Base-by-base conservation (phyloP, 805 yeast species). In the Cyberlindnera suaveolens region DNA sequence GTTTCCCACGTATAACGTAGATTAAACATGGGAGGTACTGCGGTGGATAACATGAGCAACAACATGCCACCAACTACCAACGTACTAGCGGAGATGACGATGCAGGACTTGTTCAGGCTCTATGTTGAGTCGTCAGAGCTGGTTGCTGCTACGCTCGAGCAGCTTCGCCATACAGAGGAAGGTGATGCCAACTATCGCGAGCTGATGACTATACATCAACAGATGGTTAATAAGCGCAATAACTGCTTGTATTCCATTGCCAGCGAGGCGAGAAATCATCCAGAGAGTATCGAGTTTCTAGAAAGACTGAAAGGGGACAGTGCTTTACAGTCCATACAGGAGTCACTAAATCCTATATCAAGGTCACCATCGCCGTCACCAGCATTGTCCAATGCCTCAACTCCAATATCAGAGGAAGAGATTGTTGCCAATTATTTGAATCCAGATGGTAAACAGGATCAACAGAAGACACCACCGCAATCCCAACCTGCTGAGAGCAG, bases 21-120 rank as follows among this genome's bases (percentile, higher is more conserved):
- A 20, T 20, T 20, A 20, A 20, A 20, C 23, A 20, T 20, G 23
- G 23, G 23, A 20, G 23, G 8, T 5, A 20, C 23, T 20, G 23
- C 23, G 23, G 23, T 20, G 23, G 23, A 20, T 20, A 20, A 7
- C 23, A 6, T 20, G 23, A 20, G 23, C 23, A 7, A 20, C 18
- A 17, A 20, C 18, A 17, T 17, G 23, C 23, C 23, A 20, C 6
- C 23, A 20, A 20, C 6, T 20, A 7, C 32, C 32, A 30, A 30
- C 32, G 15, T n/a, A 11, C 6, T 14, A 14, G 13, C 37, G 10
- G 27, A 34, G 17, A 33, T 35, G 34, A 37, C 34, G 8, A 30
- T 37, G 34, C 34, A 38, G 36, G 41, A 38, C 11, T 32, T 38
- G 23, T 38, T 38, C 31, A 31, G 16, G 9, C 34, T 38, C 15